Evolutionary conservation across 257 asterid species (phyloP).

Genomic region (Catharanthus roseus): DNA sequence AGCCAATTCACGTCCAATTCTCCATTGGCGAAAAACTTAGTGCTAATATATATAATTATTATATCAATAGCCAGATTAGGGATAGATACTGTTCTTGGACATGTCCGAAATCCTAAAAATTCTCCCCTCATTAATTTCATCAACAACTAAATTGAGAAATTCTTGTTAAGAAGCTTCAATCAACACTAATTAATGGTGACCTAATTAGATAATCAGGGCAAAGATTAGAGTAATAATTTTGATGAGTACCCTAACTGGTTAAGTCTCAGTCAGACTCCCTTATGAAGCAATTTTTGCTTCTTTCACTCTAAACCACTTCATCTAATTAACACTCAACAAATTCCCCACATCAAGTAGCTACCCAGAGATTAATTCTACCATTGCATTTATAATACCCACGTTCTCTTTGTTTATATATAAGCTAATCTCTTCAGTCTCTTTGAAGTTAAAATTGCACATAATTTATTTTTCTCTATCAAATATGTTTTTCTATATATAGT

Average conservation of each 20-base stretch:
- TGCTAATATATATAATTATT: background rate
- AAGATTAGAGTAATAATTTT: background rate
- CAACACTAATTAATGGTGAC: slow-evolving; percentile 7
- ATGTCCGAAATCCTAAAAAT: background rate
- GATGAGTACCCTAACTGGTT: background rate
- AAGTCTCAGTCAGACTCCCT: background rate
- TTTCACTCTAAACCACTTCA: background rate
- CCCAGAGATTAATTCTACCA: background rate
- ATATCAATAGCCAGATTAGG: too few species aligned
- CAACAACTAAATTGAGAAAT: background rate
- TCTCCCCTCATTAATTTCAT: background rate
- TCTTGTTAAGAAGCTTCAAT: slow-evolving; percentile 9
- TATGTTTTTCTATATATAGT: background rate
- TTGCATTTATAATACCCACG: background rate
- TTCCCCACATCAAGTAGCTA: background rate
- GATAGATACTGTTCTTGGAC: background rate
- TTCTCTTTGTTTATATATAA: background rate
- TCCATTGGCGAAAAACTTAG: background rate
- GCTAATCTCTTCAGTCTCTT: background rate
- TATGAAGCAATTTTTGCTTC: slow-evolving; percentile 1
- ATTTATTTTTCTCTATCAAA: background rate
- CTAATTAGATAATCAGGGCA: slow-evolving; percentile 4
- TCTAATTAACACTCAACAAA: background rate
- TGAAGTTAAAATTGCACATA: background rate
- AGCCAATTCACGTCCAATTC: background rate